Base-by-base conservation (phyloP, 75 land plant genomes). In the Selaginella moellendorffii region DNA sequence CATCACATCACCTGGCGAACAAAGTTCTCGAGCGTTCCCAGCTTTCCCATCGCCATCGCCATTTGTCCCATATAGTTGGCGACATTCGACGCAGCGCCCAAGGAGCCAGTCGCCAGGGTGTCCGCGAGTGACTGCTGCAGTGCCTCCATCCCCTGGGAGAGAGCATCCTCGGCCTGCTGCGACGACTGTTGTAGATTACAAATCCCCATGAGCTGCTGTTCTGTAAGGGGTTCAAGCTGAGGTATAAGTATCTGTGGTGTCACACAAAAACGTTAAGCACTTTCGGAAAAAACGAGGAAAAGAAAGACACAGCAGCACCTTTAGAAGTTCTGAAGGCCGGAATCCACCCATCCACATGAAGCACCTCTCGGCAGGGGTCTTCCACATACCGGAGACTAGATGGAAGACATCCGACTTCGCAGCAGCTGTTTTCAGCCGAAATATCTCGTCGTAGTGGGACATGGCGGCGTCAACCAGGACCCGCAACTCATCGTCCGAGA, bases 321-420 rank as follows among this genome's bases (percentile, higher is more conserved):
- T 84, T 30, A 90, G 66, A 53, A 90, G 81, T 64, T 90, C 96
- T 28, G 96, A 90, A 28, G 96, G 96, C 24, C 96, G 85, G 67
- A 83, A 87, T 46, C 96, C 96, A 26, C 96, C 96, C 68, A 90
- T 86, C 96, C 96, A 90, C 42, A 80, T 80, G 62, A 87, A 90
- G 53, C 86, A 87, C 1, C 88, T 82, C 31, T 90, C 96, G 17
- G 92, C 80, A 62, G 84, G 63, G 28, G 96, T 81, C 52, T 71
- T 84, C 96, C 96, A 90, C 78, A 80, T 80, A 60, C 96, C 96
- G 21, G 96, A 90, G 63, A 84, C 81, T 12, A 90, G 64, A 68
- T 87, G 86, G 59, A 90, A 90, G 28, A 87, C 85, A 69, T 90
- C 96, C 42, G 83, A 76, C 63, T 84, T 83, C 8, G 92, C 88